Percentiles rank a stretch among this genome's conserved stretches.
These are phyloP conservation scores for Dryas alaskensis DNA, from an alignment of 306 rosid genomes.

Conservation along the genomic window DNA sequence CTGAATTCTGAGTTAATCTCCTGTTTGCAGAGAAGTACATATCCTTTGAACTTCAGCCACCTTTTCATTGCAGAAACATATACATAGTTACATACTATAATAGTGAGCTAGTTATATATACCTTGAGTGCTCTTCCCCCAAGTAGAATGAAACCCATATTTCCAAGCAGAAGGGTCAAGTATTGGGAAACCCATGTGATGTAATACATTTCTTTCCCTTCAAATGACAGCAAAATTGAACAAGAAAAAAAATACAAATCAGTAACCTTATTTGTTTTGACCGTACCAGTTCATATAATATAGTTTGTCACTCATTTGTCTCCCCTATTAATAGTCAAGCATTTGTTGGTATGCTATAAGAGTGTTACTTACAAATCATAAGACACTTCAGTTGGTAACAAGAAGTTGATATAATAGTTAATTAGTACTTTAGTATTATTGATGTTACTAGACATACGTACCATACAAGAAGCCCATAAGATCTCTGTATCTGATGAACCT, in stretches of 20 bases:
- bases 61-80: neutral
- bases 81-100: neutral
- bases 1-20: constrained; percentile 47
- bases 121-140: constrained; percentile 63
- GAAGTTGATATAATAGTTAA: too few species aligned
- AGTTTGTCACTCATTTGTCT: neutral
- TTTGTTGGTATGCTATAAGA: neutral
- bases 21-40: constrained; percentile 23
- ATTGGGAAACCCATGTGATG: constrained; percentile 52
- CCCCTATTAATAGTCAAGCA: neutral
- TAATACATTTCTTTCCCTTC: constrained; percentile 46
- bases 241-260: neutral
- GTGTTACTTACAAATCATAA: too few species aligned
- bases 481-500: constrained; percentile 74
- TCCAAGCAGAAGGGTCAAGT: constrained; percentile 46
- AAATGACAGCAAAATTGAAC: neutral
- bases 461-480: constrained; percentile 51
- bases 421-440: too few species aligned
- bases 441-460: constrained; percentile 12
- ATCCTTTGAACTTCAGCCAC: neutral
- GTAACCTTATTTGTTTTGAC: neutral
- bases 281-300: neutral
- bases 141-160: constrained; percentile 62
- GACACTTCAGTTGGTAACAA: too few species aligned
- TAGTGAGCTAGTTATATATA: neutral